A percentile compares a stretch with the other conserved stretches of the same genome.
Conservation (phyloP, 805 yeast species). For the Metschnikowia arizonensis region DNA sequence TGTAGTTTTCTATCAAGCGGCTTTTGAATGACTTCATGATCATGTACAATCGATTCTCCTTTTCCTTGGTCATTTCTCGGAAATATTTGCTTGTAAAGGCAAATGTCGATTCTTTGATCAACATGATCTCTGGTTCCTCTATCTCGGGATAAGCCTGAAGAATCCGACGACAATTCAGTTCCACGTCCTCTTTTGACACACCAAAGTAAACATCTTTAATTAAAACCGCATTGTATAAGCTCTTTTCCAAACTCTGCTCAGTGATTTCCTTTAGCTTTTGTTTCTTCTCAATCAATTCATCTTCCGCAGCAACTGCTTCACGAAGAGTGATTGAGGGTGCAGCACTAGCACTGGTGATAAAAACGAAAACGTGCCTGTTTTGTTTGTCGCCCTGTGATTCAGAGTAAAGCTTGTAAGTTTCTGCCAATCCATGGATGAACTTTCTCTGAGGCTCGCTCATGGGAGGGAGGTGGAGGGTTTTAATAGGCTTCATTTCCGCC, state of each 20-base stretch:
- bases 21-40: constrained; percentile 35
- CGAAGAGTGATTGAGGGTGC: constrained; percentile 46
- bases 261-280: constrained; percentile 22
- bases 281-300: constrained; percentile 20
- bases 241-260: constrained; percentile 24
- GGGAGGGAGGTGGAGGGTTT: constrained; percentile 61
- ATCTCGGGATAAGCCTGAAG: constrained; percentile 23
- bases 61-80: constrained; percentile 30
- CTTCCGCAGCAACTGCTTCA: constrained; percentile 33
- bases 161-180: constrained; percentile 23
- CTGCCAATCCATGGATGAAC: constrained; percentile 67
- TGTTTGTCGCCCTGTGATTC: constrained; percentile 86
- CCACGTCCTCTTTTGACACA: constrained; percentile 44
- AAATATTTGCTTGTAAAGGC: constrained; percentile 37
- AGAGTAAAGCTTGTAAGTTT: constrained; percentile 51
- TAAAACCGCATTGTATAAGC: constrained; percentile 50
- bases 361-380: constrained; percentile 64
- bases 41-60: constrained; percentile 41
- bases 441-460: constrained; percentile 67
- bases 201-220: constrained; percentile 54
- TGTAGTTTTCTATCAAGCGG: constrained; percentile 33
- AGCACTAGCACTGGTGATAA: constrained; percentile 27
- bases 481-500: constrained; percentile 21
- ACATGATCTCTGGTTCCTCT: constrained; percentile 29
- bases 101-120: constrained; percentile 41